A percentile compares a stretch with the other conserved stretches of the same genome.
These are phyloP conservation scores for Trypanosoma avium DNA, from an alignment of 208 protist genomes.

Conservation along the genomic window DNA sequence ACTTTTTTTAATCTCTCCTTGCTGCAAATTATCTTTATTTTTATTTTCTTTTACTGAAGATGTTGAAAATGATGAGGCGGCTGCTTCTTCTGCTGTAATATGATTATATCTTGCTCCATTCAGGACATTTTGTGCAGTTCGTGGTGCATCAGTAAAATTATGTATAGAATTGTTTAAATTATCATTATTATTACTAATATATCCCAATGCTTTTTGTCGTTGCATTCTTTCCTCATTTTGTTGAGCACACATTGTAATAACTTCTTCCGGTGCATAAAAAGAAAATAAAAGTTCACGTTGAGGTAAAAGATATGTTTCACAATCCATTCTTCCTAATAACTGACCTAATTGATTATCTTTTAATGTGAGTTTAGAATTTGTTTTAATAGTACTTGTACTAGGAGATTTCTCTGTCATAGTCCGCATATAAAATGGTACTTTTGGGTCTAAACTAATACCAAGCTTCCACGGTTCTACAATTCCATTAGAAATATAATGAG, in stretches of 20 bases:
- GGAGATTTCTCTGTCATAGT: conserved; percentile 45
- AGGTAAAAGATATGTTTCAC: conserved; percentile 72
- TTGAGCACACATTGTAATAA: conserved; percentile 40
- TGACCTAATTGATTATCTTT: neutral
- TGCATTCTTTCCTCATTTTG: conserved; percentile 57
- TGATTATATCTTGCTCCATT: conserved; percentile 36
- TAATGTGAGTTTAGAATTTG: neutral
- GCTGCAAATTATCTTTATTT: neutral
- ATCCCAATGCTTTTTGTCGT: conserved; percentile 41
- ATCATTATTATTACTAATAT: too few relatives aligned
- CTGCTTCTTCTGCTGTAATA: conserved; percentile 27
- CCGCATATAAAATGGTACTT: conserved; percentile 38
- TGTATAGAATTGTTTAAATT: too few relatives aligned
- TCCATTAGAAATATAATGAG: neutral
- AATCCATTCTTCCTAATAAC: conserved; percentile 49
- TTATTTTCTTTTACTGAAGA: too few relatives aligned
- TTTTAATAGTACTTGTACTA: neutral
- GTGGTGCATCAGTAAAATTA: conserved; percentile 31
- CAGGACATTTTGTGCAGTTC: conserved; percentile 33
- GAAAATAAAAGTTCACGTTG: conserved; percentile 76
- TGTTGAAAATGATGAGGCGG: neutral
- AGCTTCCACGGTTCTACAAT: conserved; percentile 63
- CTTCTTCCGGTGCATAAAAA: conserved; percentile 47
- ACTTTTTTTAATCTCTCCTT: neutral
- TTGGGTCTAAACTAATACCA: conserved; percentile 54